Conservation (phyloP, 2,329 filamentous ascomycete genomes). For the Arthroderma sp. region DNA sequence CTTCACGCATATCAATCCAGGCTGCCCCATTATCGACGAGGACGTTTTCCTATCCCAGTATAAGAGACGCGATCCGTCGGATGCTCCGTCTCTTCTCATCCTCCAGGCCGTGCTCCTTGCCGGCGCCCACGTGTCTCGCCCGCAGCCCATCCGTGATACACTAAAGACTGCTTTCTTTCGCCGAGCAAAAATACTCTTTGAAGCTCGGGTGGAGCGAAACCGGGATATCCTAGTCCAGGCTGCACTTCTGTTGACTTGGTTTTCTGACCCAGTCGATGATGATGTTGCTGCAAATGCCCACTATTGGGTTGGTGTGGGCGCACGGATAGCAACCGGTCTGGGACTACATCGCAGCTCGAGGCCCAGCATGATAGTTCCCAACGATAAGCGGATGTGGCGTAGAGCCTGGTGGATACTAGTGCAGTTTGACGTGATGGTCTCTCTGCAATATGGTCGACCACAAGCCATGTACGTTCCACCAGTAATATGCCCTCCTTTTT, state of each 20-base stretch:
- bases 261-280: slow-evolving; percentile 40
- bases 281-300: slow-evolving; percentile 42
- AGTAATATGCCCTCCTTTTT: not conserved
- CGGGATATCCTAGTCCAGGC: slow-evolving; percentile 42
- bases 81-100: slow-evolving; percentile 36
- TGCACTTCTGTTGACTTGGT: slow-evolving; percentile 43
- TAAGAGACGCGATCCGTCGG: slow-evolving; percentile 30
- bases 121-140: slow-evolving; percentile 37
- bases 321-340: slow-evolving; percentile 39
- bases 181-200: slow-evolving; percentile 41
- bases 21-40: slow-evolving; percentile 41
- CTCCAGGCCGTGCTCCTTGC: slow-evolving; percentile 40
- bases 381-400: slow-evolving; percentile 32
- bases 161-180: slow-evolving; percentile 39
- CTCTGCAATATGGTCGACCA: slow-evolving; percentile 38
- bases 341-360: slow-evolving; percentile 40
- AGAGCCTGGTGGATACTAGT: slow-evolving; percentile 33
- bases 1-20: slow-evolving; percentile 38
- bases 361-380: slow-evolving; percentile 27
- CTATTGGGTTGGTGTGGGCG: slow-evolving; percentile 41
- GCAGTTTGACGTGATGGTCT: slow-evolving; percentile 33
- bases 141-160: slow-evolving; percentile 29
- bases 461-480: slow-evolving; percentile 32
- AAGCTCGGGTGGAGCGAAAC: slow-evolving; percentile 41
- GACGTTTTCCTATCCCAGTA: slow-evolving; percentile 40